Evolutionary conservation across 495 filamentous ascomycete genomes (phyloP).

Genomic region (Aspergillus olivimuriae): DNA sequence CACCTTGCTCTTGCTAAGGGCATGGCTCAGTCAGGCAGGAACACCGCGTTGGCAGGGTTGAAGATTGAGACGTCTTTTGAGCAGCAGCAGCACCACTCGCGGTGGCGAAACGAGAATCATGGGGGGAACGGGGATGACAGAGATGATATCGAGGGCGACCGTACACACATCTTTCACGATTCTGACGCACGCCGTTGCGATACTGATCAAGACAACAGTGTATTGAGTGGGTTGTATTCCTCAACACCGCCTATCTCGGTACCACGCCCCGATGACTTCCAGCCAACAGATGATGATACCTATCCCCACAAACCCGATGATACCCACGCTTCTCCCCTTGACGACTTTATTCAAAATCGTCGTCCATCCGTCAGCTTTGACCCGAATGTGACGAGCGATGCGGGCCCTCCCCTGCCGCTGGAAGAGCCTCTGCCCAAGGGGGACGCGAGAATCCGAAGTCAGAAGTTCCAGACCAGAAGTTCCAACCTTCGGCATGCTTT

Average conservation of each 20-base stretch:
- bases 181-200: constrained; percentile 35
- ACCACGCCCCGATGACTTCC: constrained; percentile 31
- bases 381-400: constrained; percentile 32
- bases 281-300: constrained; percentile 16
- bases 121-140: constrained; percentile 22
- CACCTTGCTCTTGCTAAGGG: constrained; percentile 22
- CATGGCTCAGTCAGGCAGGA: constrained; percentile 38
- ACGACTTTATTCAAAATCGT: constrained; percentile 35
- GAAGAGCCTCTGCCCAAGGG: constrained; percentile 36
- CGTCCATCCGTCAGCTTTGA: constrained; percentile 40
- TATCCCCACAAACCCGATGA: constrained; percentile 41
- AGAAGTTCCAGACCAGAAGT: constrained; percentile 31
- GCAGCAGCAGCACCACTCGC: constrained; percentile 13
- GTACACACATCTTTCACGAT: constrained; percentile 36
- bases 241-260: constrained; percentile 42
- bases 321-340: constrained; percentile 33
- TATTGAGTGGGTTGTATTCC: constrained; percentile 39
- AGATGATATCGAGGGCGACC: constrained; percentile 42
- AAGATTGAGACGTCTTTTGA: constrained; percentile 40
- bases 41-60: constrained; percentile 30
- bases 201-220: constrained; percentile 43
- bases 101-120: constrained; percentile 23
- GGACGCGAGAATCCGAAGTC: constrained; percentile 19
- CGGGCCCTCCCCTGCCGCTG: constrained; percentile 27
- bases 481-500: constrained; percentile 37